Conservation (phyloP, 176 grass and related monocot genomes). For the Bothriochloa decipiens region DNA sequence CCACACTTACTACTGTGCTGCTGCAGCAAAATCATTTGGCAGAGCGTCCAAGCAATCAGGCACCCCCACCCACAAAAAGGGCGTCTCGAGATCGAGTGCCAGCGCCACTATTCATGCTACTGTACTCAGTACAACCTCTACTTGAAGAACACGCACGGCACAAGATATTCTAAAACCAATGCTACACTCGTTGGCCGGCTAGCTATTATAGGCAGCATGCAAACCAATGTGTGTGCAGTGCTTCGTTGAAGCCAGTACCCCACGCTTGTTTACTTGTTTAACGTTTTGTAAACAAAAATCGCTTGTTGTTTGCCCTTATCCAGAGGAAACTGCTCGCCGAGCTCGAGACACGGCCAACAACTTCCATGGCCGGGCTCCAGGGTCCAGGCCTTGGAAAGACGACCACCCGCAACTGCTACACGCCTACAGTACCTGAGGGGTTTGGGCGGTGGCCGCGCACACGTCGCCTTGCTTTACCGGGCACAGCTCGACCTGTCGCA, state of each 20-base stretch:
- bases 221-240: not conserved
- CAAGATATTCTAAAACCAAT: not conserved
- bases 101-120: conserved; percentile 16
- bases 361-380: not conserved
- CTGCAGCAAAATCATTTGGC: conserved; percentile 36
- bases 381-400: not conserved
- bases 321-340: conserved; percentile 1
- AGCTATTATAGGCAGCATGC: not conserved
- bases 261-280: not conserved
- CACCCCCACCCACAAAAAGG: not conserved
- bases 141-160: conserved; percentile 29
- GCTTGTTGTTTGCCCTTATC: not conserved
- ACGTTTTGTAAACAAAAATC: not conserved
- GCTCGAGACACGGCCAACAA: conserved; percentile 18
- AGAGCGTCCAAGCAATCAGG: conserved; percentile 32
- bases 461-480: conserved; percentile 25
- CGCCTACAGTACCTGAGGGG: too few species aligned
- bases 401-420: too few species aligned
- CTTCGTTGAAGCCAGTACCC: not conserved
- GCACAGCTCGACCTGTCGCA: conserved; percentile 22
- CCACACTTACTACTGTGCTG: not conserved
- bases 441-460: not conserved
- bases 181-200: not conserved
- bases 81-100: conserved; percentile 18
- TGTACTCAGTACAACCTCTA: not conserved